phyloP scores from a whole-genome alignment of 2,329 filamentous ascomycete genomes.

The Epichloe brachyelytri region DNA sequence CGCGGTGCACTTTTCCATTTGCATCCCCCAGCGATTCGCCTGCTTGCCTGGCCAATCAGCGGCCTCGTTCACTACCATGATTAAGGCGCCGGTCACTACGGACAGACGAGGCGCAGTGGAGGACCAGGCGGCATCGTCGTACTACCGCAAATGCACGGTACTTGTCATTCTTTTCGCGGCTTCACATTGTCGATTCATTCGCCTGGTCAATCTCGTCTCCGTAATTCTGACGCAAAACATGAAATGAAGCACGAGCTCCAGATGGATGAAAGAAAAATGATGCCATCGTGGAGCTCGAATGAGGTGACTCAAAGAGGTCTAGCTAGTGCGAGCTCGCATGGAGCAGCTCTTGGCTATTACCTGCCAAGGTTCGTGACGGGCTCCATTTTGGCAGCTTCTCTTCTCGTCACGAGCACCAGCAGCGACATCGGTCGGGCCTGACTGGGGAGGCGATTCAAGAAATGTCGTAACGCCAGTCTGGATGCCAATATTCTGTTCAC shows the following conservation, averaged over 20 bases:
- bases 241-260: slow-evolving; percentile 4
- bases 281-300: slow-evolving; percentile 4
- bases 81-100: background rate
- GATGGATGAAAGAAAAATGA: background rate
- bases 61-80: background rate
- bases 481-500: too few species aligned
- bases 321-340: background rate
- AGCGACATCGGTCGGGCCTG: background rate
- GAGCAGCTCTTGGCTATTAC: background rate
- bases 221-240: background rate
- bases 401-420: background rate
- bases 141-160: background rate
- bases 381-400: background rate
- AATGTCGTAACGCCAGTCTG: too few species aligned
- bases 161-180: background rate
- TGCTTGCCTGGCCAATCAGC: background rate
- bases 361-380: background rate
- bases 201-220: background rate
- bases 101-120: too few species aligned
- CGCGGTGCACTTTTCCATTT: background rate
- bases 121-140: background rate
- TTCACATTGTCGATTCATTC: background rate
- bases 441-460: background rate
- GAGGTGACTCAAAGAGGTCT: slow-evolving; percentile 5
- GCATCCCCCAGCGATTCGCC: background rate